A percentile compares a stretch with the other conserved stretches of the same genome.
Conservation (phyloP, 139 green algal species). For the Chlamydomonas sp. region DNA sequence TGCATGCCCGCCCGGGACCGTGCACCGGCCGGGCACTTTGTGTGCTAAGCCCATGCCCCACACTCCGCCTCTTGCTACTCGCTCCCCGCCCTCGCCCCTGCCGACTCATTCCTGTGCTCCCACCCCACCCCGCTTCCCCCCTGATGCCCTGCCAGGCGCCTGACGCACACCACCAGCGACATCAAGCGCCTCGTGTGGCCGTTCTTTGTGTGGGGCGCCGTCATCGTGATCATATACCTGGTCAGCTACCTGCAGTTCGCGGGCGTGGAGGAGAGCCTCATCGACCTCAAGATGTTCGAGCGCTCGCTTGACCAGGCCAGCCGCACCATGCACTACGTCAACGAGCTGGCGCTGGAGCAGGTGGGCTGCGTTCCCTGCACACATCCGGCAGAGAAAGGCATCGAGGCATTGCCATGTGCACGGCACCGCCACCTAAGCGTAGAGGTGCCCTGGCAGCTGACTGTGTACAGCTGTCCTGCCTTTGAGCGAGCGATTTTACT, state of each 20-base stretch:
- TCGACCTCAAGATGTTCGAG: slow-evolving; percentile 44
- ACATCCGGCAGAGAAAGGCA: no score
- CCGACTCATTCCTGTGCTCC: not conserved
- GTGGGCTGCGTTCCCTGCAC: not conserved
- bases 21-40: no score
- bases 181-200: slow-evolving; percentile 45
- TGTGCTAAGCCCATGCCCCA: not conserved
- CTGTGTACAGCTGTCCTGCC: no score
- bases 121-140: no score
- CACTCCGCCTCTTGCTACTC: not conserved
- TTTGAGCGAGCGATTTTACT: no score
- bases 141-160: not conserved
- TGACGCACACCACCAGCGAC: slow-evolving; percentile 34
- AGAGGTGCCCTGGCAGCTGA: not conserved
- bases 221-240: slow-evolving; percentile 51
- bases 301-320: slow-evolving; percentile 13
- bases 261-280: slow-evolving; percentile 11
- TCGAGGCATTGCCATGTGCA: no score
- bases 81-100: not conserved
- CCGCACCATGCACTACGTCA: slow-evolving; percentile 20
- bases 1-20: no score
- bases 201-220: slow-evolving; percentile 41
- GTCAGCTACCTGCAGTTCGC: slow-evolving; percentile 37
- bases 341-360: slow-evolving; percentile 33
- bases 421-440: not conserved